Percentiles rank a stretch among this genome's conserved stretches.
Conservation (phyloP, 2,329 filamentous ascomycete genomes). For the Hypomyces rosellus region DNA sequence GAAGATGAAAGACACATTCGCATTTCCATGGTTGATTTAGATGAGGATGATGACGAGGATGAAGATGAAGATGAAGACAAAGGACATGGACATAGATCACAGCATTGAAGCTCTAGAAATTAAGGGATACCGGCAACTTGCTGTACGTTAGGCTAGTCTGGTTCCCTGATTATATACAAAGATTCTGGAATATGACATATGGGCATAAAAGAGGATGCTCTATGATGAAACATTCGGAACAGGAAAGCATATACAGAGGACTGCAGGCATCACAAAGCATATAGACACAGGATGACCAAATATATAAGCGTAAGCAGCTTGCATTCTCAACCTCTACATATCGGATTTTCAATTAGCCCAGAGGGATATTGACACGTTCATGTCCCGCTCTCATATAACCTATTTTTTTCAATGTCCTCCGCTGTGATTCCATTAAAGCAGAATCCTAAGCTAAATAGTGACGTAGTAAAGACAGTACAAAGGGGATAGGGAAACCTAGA, state of each 20-base stretch:
- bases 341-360: conserved; percentile 2
- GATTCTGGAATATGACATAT: too few species aligned
- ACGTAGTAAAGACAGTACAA: conserved; percentile 7
- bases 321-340: conserved; percentile 12
- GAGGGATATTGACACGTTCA: not conserved
- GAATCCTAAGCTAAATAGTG: not conserved
- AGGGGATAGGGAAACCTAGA: conserved; percentile 5
- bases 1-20: conserved; percentile 31
- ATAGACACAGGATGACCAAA: not conserved
- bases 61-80: conserved; percentile 11
- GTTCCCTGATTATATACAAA: too few species aligned
- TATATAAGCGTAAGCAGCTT: not conserved
- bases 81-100: not conserved
- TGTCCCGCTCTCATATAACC: not conserved
- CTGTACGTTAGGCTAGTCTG: too few species aligned
- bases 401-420: not conserved
- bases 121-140: too few species aligned
- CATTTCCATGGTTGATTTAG: conserved; percentile 31
- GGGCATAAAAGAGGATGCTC: too few species aligned
- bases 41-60: conserved; percentile 26
- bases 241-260: not conserved
- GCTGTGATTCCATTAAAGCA: not conserved
- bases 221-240: too few species aligned
- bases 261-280: not conserved
- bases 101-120: too few species aligned